A percentile compares a stretch with the other conserved stretches of the same genome.
Evolutionary conservation across 2,329 filamentous ascomycete genomes (phyloP).

Genomic region (Leptographium lundbergii): DNA sequence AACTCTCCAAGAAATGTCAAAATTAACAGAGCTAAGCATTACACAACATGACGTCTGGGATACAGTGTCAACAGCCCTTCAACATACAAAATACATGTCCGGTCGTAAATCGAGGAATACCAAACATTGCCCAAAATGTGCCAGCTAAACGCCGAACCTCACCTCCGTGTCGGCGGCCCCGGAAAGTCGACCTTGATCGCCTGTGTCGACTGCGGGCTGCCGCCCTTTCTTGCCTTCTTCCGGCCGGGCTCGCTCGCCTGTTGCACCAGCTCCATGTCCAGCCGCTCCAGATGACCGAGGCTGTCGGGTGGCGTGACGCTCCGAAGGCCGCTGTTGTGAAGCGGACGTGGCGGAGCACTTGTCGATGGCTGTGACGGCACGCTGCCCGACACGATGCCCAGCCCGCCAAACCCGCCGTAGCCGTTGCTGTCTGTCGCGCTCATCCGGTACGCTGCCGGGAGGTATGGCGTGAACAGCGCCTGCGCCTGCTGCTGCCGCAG

Average conservation of each 20-base stretch:
- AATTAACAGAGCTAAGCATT: neutral
- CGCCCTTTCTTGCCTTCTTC: neutral
- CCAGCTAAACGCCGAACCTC: slow-evolving; percentile 2
- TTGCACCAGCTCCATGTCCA: neutral
- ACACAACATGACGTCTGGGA: too few species aligned
- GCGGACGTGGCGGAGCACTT: too few species aligned
- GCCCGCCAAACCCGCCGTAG: too few species aligned
- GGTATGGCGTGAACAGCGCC: slow-evolving; percentile 6
- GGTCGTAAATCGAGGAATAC: neutral
- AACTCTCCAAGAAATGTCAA: neutral
- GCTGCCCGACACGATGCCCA: too few species aligned
- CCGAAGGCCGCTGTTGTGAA: too few species aligned
- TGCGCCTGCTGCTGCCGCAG: neutral
- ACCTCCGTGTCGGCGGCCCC: slow-evolving; percentile 19
- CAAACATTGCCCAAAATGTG: neutral
- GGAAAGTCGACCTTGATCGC: slow-evolving; percentile 27
- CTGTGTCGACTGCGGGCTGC: slow-evolving; percentile 18
- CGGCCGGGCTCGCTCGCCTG: neutral
- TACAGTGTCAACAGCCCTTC: too few species aligned
- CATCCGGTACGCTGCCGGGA: slow-evolving; percentile 12
- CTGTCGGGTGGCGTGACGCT: neutral
- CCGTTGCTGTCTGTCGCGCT: neutral
- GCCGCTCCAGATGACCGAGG: neutral
- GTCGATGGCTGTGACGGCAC: neutral
- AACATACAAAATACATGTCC: neutral